Evolutionary conservation across 116 monocot species (phyloP).

Genomic region (Zostera marina): DNA sequence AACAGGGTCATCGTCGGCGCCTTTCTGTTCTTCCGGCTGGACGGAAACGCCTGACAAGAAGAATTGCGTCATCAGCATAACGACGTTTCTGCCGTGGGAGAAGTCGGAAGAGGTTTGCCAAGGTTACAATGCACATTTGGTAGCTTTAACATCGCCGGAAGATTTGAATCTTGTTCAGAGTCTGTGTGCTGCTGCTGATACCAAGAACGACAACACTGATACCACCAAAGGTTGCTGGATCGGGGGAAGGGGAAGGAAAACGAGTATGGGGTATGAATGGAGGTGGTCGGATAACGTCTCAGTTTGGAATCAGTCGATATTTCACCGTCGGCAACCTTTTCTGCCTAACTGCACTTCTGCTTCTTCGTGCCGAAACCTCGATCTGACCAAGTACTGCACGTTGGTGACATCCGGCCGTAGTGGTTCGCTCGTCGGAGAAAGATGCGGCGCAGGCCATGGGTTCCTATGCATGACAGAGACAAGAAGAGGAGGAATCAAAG

Average conservation of each 20-base stretch:
- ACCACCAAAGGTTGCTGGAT: slow-evolving; percentile 52
- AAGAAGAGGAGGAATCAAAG: slow-evolving; percentile 5
- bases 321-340: slow-evolving; percentile 27
- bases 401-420: slow-evolving; percentile 26
- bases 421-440: slow-evolving; percentile 49
- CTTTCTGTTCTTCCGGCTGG: slow-evolving; percentile 58
- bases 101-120: slow-evolving; percentile 46
- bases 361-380: slow-evolving; percentile 18
- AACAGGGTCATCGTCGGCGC: not conserved
- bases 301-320: slow-evolving; percentile 51
- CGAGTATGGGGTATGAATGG: slow-evolving; percentile 42
- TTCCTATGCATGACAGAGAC: slow-evolving; percentile 55
- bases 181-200: slow-evolving; percentile 40
- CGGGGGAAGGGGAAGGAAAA: slow-evolving; percentile 49
- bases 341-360: slow-evolving; percentile 24
- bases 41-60: slow-evolving; percentile 22
- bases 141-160: slow-evolving; percentile 44
- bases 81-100: slow-evolving; percentile 45
- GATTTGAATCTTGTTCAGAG: slow-evolving; percentile 44
- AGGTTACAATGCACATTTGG: slow-evolving; percentile 40
- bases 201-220: not conserved
- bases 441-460: slow-evolving; percentile 38
- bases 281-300: slow-evolving; percentile 53
- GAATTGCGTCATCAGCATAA: slow-evolving; percentile 49
- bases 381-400: slow-evolving; percentile 33